Percentiles rank a stretch among this genome's conserved stretches.
Conservation (phyloP, 2,329 filamentous ascomycete species). For the Fusarium sp. region DNA sequence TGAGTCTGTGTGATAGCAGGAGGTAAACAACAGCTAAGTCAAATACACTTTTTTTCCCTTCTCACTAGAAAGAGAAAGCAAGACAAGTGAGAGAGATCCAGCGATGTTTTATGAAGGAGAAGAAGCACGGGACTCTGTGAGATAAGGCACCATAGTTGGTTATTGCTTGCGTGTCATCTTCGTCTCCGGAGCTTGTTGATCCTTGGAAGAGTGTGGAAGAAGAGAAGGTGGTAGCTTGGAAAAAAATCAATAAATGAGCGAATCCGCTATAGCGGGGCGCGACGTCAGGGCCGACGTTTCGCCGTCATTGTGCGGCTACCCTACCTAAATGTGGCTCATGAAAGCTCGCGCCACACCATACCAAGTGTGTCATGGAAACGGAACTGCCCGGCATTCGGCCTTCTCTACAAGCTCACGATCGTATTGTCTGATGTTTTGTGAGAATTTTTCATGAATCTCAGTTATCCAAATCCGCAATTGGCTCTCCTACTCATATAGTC, state of each 20-base stretch:
- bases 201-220: constrained; percentile 40
- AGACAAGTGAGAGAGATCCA: constrained; percentile 9
- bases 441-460: constrained; percentile 2
- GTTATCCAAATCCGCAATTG: neutral
- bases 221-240: constrained; percentile 16
- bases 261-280: constrained; percentile 44
- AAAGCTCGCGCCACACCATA: constrained; percentile 22
- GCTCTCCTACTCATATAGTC: no score
- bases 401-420: constrained; percentile 23
- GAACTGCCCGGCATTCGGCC: constrained; percentile 30
- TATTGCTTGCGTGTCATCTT: constrained; percentile 54
- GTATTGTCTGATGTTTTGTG: constrained; percentile 32
- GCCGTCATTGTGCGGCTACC: constrained; percentile 7
- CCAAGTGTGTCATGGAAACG: constrained; percentile 37
- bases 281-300: constrained; percentile 28
- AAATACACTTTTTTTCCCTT: constrained; percentile 13
- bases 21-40: constrained; percentile 31
- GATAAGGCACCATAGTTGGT: constrained; percentile 49
- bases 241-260: constrained; percentile 45
- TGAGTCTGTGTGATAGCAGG: constrained; percentile 17
- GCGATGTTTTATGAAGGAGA: constrained; percentile 37
- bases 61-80: constrained; percentile 7
- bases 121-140: constrained; percentile 38
- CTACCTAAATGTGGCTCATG: constrained; percentile 19
- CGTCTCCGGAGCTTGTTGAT: constrained; percentile 37